Base-by-base conservation (phyloP, 1,139 yeast species). In the Geotrichum restrictum region DNA sequence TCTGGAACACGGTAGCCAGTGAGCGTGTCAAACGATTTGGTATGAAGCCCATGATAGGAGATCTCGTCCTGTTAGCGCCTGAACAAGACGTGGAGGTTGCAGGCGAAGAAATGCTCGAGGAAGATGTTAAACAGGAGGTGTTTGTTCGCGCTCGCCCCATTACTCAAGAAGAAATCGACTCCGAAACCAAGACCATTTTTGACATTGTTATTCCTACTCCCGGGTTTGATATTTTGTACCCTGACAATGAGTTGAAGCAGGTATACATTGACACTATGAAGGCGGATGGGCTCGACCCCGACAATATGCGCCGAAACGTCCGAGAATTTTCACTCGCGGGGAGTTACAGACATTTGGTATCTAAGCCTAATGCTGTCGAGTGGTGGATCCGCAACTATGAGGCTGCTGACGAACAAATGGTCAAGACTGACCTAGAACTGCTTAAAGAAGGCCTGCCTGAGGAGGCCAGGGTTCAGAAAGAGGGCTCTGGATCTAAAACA, bases 131-230 rank as follows among this genome's bases (percentile, higher is more conserved):
- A 46, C 75, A 73, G 32, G 76, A 74, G 38, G 74, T 71, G 27
- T 81, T 77, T 56, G 71, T 76, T 19, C 76, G 85, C 55, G 96
- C 94, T 1, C 76, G 82, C 56, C 77, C 84, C 0, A 76, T 88
- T 19, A 85, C 95, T 1, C 76, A 80, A 54, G 89, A 83, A 58
- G 98, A 91, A 59, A 71, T 86, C 22, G 80, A 75, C 19, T 60
- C 74, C 1, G 80, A 80, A 0, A 77, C 77, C 54, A 87, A 78
- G 66, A 70, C 85, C 19, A 85, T 93, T 41, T 84, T 78, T 63
- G 98, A 94, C 68, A 77, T 93, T 38, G 95, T 94, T 1, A 74
- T 94, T 53, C 98, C 99, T 13, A 80, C 95, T 1, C 98, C 99
- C 1, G 99, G 99, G 0, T 88, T 81, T 66, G 97, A 88, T 64